A percentile compares a stretch with the other conserved stretches of the same genome.
phyloP scores from a whole-genome alignment of 495 filamentous ascomycete species.

The Penicillium herquei region DNA sequence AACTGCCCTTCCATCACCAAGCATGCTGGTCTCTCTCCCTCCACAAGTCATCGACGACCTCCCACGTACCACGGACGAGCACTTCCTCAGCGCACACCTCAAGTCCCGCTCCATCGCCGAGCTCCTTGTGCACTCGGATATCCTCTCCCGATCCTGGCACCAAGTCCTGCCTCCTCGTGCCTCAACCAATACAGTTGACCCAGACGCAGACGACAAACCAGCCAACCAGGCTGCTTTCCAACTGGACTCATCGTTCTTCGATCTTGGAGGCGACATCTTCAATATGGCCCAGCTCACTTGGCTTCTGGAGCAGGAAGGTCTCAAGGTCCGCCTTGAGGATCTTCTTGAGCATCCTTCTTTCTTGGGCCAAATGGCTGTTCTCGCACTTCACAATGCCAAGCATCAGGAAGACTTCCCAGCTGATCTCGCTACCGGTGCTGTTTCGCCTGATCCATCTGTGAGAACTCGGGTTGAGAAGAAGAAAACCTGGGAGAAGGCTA shows the following conservation, averaged over 20 bases:
- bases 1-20: slow-evolving; percentile 41
- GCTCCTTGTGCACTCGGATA: slow-evolving; percentile 45
- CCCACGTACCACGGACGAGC: slow-evolving; percentile 24
- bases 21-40: slow-evolving; percentile 35
- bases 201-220: slow-evolving; percentile 11
- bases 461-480: slow-evolving; percentile 23
- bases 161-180: slow-evolving; percentile 42
- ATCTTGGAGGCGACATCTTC: slow-evolving; percentile 53
- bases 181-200: neutral
- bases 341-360: slow-evolving; percentile 49
- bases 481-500: slow-evolving; percentile 32
- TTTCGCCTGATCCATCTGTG: slow-evolving; percentile 7
- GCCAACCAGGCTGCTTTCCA: slow-evolving; percentile 30
- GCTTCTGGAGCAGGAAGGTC: slow-evolving; percentile 50
- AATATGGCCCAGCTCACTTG: slow-evolving; percentile 48
- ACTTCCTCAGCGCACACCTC: slow-evolving; percentile 36
- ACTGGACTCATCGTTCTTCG: slow-evolving; percentile 51
- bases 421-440: slow-evolving; percentile 17
- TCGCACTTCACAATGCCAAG: slow-evolving; percentile 37
- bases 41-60: slow-evolving; percentile 29
- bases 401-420: slow-evolving; percentile 18
- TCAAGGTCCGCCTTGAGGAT: slow-evolving; percentile 49
- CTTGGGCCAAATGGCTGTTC: slow-evolving; percentile 48
- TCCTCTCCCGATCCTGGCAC: slow-evolving; percentile 49
- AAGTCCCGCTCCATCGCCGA: slow-evolving; percentile 46